phyloP scores from a whole-genome alignment of 208 protist species.

The Trypanosoma avium region DNA sequence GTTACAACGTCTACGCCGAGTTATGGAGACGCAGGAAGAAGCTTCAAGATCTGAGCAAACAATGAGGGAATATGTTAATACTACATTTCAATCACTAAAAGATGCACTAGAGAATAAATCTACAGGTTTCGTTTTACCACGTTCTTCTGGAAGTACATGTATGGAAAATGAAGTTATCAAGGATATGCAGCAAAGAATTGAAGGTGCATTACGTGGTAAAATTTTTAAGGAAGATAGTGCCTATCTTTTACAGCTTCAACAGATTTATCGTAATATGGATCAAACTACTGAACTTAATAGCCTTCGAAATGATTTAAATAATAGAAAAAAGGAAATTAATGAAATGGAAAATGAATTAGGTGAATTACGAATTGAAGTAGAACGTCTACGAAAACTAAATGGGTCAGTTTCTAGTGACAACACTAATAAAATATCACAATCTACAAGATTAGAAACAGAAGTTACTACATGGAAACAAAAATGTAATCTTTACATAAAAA shows the following conservation, averaged over 20 bases:
- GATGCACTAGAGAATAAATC: slow-evolving; percentile 60
- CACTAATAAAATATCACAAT: slow-evolving; percentile 15
- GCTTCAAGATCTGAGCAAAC: slow-evolving; percentile 33
- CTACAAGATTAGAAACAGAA: slow-evolving; percentile 66
- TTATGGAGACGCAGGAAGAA: slow-evolving; percentile 53
- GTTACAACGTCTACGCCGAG: slow-evolving; percentile 73
- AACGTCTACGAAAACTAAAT: slow-evolving; percentile 36
- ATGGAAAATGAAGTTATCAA: slow-evolving; percentile 62
- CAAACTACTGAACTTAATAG: slow-evolving; percentile 43
- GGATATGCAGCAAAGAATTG: slow-evolving; percentile 48
- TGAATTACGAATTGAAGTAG: slow-evolving; percentile 46
- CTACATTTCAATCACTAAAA: slow-evolving; percentile 60
- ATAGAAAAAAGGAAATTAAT: slow-evolving; percentile 4
- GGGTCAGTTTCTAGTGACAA: background rate
- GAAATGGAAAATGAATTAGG: slow-evolving; percentile 29
- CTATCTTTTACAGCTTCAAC: slow-evolving; percentile 65
- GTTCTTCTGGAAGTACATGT: slow-evolving; percentile 43
- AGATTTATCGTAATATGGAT: slow-evolving; percentile 63
- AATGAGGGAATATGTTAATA: slow-evolving; percentile 49
- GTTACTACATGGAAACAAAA: slow-evolving; percentile 75
- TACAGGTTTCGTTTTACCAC: slow-evolving; percentile 74
- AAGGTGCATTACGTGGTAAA: slow-evolving; percentile 45
- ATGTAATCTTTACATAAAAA: slow-evolving; percentile 59
- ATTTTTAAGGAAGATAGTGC: slow-evolving; percentile 79
- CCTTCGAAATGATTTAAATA: slow-evolving; percentile 36